A percentile compares a stretch with the other conserved stretches of the same genome.
phyloP scores from a whole-genome alignment of 768 basidiomycete species.

The Suillus ampliporus region DNA sequence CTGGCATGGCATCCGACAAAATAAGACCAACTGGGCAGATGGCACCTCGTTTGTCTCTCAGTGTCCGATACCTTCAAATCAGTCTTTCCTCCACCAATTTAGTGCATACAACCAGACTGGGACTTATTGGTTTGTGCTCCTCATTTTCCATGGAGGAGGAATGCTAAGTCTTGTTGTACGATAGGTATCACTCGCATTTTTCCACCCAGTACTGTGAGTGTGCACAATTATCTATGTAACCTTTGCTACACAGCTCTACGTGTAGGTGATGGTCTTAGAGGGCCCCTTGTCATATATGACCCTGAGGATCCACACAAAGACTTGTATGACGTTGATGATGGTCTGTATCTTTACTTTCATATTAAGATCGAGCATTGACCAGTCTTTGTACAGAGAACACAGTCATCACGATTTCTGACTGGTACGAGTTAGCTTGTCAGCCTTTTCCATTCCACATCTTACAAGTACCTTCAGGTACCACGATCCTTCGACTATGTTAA shows the following conservation, averaged over 20 bases:
- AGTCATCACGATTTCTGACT: slow-evolving; percentile 50
- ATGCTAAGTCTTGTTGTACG: slow-evolving; percentile 11
- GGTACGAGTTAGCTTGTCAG: slow-evolving; percentile 36
- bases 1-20: slow-evolving; percentile 43
- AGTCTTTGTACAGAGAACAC: slow-evolving; percentile 40
- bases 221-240: slow-evolving; percentile 25
- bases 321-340: slow-evolving; percentile 54
- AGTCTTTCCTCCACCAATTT: slow-evolving; percentile 49
- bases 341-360: slow-evolving; percentile 27
- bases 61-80: slow-evolving; percentile 48
- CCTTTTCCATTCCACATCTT: neutral
- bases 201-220: slow-evolving; percentile 45
- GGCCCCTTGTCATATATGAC: slow-evolving; percentile 52
- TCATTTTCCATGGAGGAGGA: neutral
- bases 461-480: slow-evolving; percentile 31
- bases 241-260: neutral
- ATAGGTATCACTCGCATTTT: slow-evolving; percentile 48
- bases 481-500: slow-evolving; percentile 22
- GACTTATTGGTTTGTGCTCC: slow-evolving; percentile 44
- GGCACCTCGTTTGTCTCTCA: slow-evolving; percentile 50
- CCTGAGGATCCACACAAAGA: slow-evolving; percentile 46
- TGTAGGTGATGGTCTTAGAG: slow-evolving; percentile 43
- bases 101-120: slow-evolving; percentile 44
- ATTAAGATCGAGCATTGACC: neutral
- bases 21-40: slow-evolving; percentile 41